Evolutionary conservation across 345 rosid species (phyloP).

Genomic region (Trapa incisa): DNA sequence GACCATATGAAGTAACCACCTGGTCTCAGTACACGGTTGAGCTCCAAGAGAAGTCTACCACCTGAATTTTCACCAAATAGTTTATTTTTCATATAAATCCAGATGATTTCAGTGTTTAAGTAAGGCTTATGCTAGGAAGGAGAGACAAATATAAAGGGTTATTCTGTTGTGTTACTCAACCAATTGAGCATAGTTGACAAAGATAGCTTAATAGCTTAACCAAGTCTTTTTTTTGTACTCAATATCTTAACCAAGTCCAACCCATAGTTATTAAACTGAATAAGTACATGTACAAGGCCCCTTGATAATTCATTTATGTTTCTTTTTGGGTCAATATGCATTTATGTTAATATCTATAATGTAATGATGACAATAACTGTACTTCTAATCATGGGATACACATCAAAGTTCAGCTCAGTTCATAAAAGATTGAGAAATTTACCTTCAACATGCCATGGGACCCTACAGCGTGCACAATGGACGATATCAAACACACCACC

Average conservation of each 20-base stretch:
- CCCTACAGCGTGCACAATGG: constrained; percentile 21
- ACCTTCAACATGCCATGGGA: constrained; percentile 21
- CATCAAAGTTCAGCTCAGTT: too few relatives aligned
- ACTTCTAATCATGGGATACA: background rate
- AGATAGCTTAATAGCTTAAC: background rate
- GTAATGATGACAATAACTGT: background rate
- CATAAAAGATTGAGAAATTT: background rate
- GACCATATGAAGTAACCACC: constrained; percentile 97
- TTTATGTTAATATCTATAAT: background rate
- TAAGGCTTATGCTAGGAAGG: background rate
- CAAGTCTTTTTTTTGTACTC: background rate
- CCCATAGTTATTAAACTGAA: background rate
- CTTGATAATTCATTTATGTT: background rate
- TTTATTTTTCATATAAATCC: too few relatives aligned
- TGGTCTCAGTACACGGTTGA: constrained; percentile 78
- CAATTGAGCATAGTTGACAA: background rate
- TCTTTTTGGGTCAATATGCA: too few relatives aligned
- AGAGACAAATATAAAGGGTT: background rate
- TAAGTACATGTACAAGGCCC: background rate
- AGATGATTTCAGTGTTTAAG: background rate
- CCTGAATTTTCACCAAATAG: constrained; percentile 26
- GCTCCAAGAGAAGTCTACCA: constrained; percentile 81
- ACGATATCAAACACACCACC: constrained; percentile 14
- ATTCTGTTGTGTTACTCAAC: background rate
- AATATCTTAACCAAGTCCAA: background rate